A percentile compares a stretch with the other conserved stretches of the same genome.
These are phyloP conservation scores for Pelomyxa schiedti DNA, from an alignment of 78 protist species.

Conservation along the genomic window DNA sequence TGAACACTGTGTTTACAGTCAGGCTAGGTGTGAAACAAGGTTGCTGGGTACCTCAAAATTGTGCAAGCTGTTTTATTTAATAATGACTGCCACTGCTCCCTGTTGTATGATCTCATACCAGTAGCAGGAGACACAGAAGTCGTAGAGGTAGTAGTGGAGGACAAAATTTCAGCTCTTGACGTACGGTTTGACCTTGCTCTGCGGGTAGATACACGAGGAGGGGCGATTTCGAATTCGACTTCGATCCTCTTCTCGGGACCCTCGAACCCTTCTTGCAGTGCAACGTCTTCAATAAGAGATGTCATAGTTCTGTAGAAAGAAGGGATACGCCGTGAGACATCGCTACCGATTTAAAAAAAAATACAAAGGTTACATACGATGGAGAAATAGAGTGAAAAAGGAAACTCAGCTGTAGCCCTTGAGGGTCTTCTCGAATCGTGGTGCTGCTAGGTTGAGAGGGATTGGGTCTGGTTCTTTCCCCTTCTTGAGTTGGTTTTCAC, in stretches of 20 bases:
- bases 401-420: no score
- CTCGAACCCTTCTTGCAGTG: slow-evolving; percentile 62
- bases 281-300: no score
- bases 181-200: background rate
- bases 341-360: no score
- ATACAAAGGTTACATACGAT: no score
- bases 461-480: no score
- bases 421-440: no score
- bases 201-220: background rate
- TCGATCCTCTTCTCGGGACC: slow-evolving; percentile 88
- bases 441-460: no score
- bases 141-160: background rate
- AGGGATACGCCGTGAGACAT: no score
- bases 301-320: no score
- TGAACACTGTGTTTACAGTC: no score
- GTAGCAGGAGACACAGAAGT: background rate
- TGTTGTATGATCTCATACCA: slow-evolving; percentile 24
- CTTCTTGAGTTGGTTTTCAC: no score
- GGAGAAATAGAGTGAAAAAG: no score
- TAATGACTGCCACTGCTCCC: slow-evolving; percentile 52
- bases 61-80: slow-evolving; percentile 49
- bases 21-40: background rate
- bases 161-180: background rate
- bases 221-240: slow-evolving; percentile 38
- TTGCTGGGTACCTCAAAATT: slow-evolving; percentile 29